Conservation (phyloP, 495 filamentous ascomycete genomes). For the Penicillium psychrofluorescens region DNA sequence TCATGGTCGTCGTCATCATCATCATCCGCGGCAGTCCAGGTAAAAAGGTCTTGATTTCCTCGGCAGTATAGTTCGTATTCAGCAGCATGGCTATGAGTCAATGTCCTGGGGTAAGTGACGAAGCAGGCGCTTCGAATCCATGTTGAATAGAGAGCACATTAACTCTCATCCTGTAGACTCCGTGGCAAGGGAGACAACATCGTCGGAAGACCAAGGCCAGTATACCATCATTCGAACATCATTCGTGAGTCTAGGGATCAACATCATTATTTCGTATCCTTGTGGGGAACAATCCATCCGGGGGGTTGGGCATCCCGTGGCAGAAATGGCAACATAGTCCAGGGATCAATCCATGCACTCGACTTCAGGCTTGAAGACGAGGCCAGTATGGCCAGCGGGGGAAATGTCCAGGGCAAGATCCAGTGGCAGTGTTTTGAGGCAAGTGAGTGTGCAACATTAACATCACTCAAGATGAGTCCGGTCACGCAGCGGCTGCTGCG, state of each 20-base stretch:
- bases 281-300: constrained; percentile 3
- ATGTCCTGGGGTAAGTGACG: constrained; percentile 6
- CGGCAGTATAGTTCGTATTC: not conserved
- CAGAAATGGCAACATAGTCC: constrained; percentile 7
- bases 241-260: constrained; percentile 8
- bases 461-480: constrained; percentile 36
- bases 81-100: constrained; percentile 8
- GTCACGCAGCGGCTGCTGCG: constrained; percentile 29
- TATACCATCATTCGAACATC: no score
- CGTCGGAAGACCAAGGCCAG: constrained; percentile 4
- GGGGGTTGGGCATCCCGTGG: constrained; percentile 6
- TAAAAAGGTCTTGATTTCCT: not conserved
- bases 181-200: constrained; percentile 5
- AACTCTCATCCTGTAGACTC: constrained; percentile 5
- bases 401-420: constrained; percentile 14
- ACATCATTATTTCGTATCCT: constrained; percentile 7
- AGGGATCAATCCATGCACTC: constrained; percentile 19
- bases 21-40: constrained; percentile 6
- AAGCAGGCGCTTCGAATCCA: constrained; percentile 10
- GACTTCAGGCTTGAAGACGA: constrained; percentile 23
- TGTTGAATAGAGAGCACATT: constrained; percentile 10
- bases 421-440: constrained; percentile 5
- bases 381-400: constrained; percentile 9
- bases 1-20: constrained; percentile 1
- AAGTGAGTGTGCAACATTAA: constrained; percentile 40